Conservation (phyloP, 805 yeast species). For the Saturnispora sanitii region DNA sequence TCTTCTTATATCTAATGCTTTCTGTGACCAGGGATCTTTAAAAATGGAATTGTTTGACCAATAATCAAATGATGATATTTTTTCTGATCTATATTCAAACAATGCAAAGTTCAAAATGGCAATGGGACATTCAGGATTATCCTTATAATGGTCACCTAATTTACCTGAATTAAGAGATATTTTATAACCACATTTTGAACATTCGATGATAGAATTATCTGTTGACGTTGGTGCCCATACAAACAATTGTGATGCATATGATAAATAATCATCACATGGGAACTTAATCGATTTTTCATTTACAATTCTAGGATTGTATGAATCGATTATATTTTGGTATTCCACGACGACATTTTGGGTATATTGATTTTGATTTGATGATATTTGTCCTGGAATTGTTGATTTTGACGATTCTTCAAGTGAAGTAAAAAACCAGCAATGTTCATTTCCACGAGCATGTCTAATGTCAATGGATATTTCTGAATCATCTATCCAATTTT, state of each 20-base stretch:
- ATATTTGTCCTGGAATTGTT: background rate
- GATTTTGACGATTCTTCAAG: background rate
- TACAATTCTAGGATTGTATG: background rate
- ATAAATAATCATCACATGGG: background rate
- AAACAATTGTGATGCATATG: background rate
- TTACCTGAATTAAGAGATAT: too few species aligned
- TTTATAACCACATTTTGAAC: too few species aligned
- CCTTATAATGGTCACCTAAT: too few species aligned
- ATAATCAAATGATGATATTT: background rate
- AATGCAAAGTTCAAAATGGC: conserved; percentile 8
- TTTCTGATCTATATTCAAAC: background rate
- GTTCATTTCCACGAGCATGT: conserved; percentile 37
- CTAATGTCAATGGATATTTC: conserved; percentile 43
- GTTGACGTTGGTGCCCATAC: background rate
- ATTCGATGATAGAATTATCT: too few species aligned
- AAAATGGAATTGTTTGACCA: background rate
- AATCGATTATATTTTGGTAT: background rate
- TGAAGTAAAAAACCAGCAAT: conserved; percentile 25
- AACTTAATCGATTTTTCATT: background rate
- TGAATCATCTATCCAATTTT: conserved; percentile 66
- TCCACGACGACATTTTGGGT: too few species aligned
- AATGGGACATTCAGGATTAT: conserved; percentile 6
- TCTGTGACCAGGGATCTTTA: conserved; percentile 4
- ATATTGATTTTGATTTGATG: too few species aligned
- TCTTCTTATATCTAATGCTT: background rate